Evolutionary conservation across 805 yeast species (phyloP).

Genomic region (Komagataella populi): DNA sequence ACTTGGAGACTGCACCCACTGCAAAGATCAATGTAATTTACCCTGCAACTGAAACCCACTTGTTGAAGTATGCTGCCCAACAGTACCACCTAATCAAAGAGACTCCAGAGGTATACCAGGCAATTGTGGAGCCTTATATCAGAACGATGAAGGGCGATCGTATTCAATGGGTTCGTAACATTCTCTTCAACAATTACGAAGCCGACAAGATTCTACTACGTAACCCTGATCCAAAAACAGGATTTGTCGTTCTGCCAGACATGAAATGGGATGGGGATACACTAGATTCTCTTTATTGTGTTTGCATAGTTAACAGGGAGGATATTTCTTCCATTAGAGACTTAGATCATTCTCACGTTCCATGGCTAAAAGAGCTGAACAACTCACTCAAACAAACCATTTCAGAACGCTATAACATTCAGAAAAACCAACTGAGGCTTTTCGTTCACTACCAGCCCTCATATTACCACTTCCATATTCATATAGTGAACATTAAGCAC

Average conservation of each 20-base stretch:
- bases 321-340: conserved; percentile 72
- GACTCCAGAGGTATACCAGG: conserved; percentile 62
- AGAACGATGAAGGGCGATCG: conserved; percentile 64
- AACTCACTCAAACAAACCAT: conserved; percentile 33
- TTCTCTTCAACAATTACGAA: conserved; percentile 71
- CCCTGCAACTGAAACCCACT: conserved; percentile 84
- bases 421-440: conserved; percentile 46
- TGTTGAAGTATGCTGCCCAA: conserved; percentile 59
- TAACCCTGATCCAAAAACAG: conserved; percentile 36
- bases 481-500: conserved; percentile 64
- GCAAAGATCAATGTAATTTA: conserved; percentile 67
- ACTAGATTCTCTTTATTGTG: conserved; percentile 58
- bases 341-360: conserved; percentile 41
- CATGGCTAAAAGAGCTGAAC: conserved; percentile 38
- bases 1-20: conserved; percentile 33
- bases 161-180: conserved; percentile 82
- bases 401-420: conserved; percentile 31
- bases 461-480: conserved; percentile 91
- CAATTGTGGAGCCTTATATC: conserved; percentile 62
- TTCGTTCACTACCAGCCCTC: conserved; percentile 94
- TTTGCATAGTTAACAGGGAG: conserved; percentile 56
- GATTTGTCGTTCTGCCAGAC: conserved; percentile 78
- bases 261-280: conserved; percentile 90
- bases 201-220: conserved; percentile 65
- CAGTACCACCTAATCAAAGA: conserved; percentile 52